Base-by-base conservation (phyloP, 164 flowering plant species). In the Aristolochia contorta region DNA sequence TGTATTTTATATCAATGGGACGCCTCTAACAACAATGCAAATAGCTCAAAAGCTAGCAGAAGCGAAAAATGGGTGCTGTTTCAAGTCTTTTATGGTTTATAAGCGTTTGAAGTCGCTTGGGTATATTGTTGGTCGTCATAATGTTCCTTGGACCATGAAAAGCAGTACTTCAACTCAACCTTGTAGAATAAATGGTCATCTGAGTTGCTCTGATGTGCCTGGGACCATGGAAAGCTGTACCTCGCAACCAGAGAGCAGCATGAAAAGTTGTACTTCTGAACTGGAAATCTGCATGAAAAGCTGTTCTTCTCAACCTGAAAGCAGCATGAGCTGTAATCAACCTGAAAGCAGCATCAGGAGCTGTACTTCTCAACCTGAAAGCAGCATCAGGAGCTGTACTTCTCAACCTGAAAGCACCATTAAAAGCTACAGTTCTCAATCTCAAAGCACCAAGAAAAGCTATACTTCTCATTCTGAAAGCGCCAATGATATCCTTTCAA, bases 51-150 rank as follows among this genome's bases (percentile, higher is more conserved):
- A 70, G 72, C 60, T 84, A 70, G 74, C 75, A 53, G 71, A 75
- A 9, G 72, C 61, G 48, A 76, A 65, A 53, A 54, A 56, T 69
- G 90, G 93, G 18, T 80, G 83, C 61, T 72, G 67, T 48, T 87
- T 93, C 94, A 88, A 87, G 66, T 57, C 67, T 47, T 86, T 77
- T 66, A 78, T 87, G 67, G 87, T 74, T 48, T 92, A 86, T 56
- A 78, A 72, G 65, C 86, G 82, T 73, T 70, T 92, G 47, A 93
- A 87, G 67, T 69, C 80, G 47, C 93, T 89, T 68, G 96, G 96
- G 30, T 93, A 84, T 72, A 75, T 92, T 49, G 81, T 87, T 65
- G 76, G 80, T 21, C 79, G 86, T 22, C 86, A 83, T 74, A 79
- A 80, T 27, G 56, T 82, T 12, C 78, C 76, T 51, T 93, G 96